Base-by-base conservation (phyloP, 768 basidiomycete species). In the Mycena belliarum region DNA sequence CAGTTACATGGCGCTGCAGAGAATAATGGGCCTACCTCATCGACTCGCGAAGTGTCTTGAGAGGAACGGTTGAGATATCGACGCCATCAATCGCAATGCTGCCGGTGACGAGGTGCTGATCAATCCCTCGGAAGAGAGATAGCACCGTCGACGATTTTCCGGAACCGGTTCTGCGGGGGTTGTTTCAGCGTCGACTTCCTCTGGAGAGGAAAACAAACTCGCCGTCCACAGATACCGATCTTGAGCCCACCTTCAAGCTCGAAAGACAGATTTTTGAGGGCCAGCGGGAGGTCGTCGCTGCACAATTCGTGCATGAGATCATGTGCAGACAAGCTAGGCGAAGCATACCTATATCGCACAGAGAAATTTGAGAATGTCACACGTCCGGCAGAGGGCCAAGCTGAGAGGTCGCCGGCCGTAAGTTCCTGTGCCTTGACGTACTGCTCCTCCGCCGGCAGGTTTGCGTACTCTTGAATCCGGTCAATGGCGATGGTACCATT, bases 21-120 rank as follows among this genome's bases (percentile, higher is more conserved):
- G 24, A 25, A 38, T 14, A 10, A 25, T 15, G 25, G 18, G 40
- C 43, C 29, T 24, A 51, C 59, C 59, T 55, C 59, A 60, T 60
- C 12, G 59, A 60, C 16, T 55, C 53, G 9, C 59, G 59, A 18
- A 60, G 43, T 9, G 37, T 18, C 18, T 55, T 43, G 9, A 55
- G 28, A 15, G 59, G 44, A 14, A 60, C 26, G 12, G 59, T 55
- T 7, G 59, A 55, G 28, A 55, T 55, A 50, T 60, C 59, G n/a
- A 60, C 44, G 10, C 53, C 59, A 14, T 60, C 59, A 16, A 60
- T 55, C 29, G 28, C 12, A 33, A 60, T 60, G 21, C 40, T 60
- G 28, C 59, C 59, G 1, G 59, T 50, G 28, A 60, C 59, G n/a
- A 60, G 59, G 28, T 60, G 53, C 37, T 60, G 59, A 20, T 60